phyloP scores from a whole-genome alignment of 1,139 yeast genomes.

The Saccharomycopsis crataegensis region DNA sequence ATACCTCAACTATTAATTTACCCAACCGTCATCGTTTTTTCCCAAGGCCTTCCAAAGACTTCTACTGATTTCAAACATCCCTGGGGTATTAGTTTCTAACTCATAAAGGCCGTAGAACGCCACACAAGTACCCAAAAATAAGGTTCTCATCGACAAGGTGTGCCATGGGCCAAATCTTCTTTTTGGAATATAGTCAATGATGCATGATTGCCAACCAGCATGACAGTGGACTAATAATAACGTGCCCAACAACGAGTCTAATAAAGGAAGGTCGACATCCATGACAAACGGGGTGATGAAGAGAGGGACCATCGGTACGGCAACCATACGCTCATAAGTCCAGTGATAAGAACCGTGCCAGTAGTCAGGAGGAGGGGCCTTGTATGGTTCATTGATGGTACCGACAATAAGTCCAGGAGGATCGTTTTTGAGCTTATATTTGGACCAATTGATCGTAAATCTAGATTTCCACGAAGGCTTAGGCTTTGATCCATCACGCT shows the following conservation, averaged over 20 bases:
- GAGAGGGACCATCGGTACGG: slow-evolving; percentile 57
- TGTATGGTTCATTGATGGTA: slow-evolving; percentile 67
- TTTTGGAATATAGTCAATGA: slow-evolving; percentile 68
- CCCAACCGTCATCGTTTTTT: background rate
- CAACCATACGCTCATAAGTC: slow-evolving; percentile 56
- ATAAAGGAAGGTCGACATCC: slow-evolving; percentile 36
- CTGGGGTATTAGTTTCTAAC: slow-evolving; percentile 64
- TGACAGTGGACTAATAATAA: slow-evolving; percentile 55
- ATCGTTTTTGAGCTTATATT: slow-evolving; percentile 48
- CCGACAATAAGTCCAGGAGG: slow-evolving; percentile 75
- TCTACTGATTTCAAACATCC: slow-evolving; percentile 39
- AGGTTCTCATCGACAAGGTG: slow-evolving; percentile 51
- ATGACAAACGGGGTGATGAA: slow-evolving; percentile 55
- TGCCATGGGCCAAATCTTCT: slow-evolving; percentile 68
- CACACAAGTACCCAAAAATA: slow-evolving; percentile 55
- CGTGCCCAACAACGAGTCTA: slow-evolving; percentile 53
- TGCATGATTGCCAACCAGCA: slow-evolving; percentile 71
- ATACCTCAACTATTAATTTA: no score
- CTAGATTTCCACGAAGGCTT: no score
- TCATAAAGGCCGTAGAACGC: slow-evolving; percentile 63
- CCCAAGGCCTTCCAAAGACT: slow-evolving; percentile 34
- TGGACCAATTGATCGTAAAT: slow-evolving; percentile 15
- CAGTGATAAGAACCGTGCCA: slow-evolving; percentile 66
- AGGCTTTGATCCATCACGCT: no score
- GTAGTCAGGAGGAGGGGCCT: slow-evolving; percentile 48